Evolutionary conservation across 768 basidiomycete species (phyloP), one percentile per base, ranked within the genome.

Genomic region (Serpula lacrymans): DNA sequence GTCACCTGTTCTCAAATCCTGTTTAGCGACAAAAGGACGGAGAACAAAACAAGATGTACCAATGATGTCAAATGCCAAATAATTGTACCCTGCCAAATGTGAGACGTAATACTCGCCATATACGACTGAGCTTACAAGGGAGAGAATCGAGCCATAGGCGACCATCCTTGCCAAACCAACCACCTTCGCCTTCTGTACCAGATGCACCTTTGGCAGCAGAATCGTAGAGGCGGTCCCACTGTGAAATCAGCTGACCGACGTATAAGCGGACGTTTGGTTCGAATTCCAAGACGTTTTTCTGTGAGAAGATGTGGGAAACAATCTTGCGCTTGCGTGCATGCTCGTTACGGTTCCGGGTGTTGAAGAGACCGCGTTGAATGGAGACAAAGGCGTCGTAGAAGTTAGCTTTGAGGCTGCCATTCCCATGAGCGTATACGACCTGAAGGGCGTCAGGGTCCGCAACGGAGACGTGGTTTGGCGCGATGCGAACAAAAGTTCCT

Each of bases 261-360:
- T 86, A 79, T 1, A 67, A 52, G 4, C 76, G 68, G 39, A 91
- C 77, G 45, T 88, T 78, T 0, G 88, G 86, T 58, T 93, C 89
- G 45, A 95, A 94, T 50, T 89, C 86, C 43, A 88, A 58, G 4
- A 95, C 88, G 40, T 63, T 87, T 68, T 92, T 92, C 56, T 86
- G 84, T 1, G 83, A 82, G 63, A 88, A 88, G 52, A 89, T 83
- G 55, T 88, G 80, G 1, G 88, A 83, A 33, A 95, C 77, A 45
- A 96, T 88, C 67, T 95, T 95, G 67, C 90, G 82, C 65, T 93
- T 95, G 30, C 91, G 80, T 5, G 87, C 74, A 57, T 95, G 91
- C 42, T 90, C 86, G 5, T 63, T 55, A 23, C 88, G 78, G 53
- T 85, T 77, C 32, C 88, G 79, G 13, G 84, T 86, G 59, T 83